Evolutionary conservation across 805 yeast species (phyloP).

Genomic region (Pichia membranifaciens): DNA sequence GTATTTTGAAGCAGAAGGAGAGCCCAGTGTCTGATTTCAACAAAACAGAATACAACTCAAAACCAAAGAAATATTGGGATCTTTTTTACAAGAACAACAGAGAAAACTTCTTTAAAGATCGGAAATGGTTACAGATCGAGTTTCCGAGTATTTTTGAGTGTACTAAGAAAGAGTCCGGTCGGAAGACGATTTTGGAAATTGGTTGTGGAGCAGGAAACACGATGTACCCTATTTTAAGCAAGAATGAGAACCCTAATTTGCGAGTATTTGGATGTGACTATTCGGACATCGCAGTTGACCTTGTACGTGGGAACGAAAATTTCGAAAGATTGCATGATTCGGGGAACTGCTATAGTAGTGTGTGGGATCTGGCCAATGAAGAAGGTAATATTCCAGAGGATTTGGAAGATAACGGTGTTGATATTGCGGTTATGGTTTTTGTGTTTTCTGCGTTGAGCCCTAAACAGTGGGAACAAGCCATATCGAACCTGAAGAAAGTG

Average conservation of each 20-base stretch:
- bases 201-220: constrained; percentile 99
- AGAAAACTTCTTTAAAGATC: constrained; percentile 92
- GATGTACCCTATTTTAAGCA: constrained; percentile 79
- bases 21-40: constrained; percentile 87
- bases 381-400: constrained; percentile 76
- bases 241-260: constrained; percentile 74
- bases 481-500: constrained; percentile 59
- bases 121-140: constrained; percentile 94
- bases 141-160: constrained; percentile 81
- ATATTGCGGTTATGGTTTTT: constrained; percentile 90
- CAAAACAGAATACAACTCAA: constrained; percentile 66
- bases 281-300: constrained; percentile 81
- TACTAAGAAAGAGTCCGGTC: constrained; percentile 66
- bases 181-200: constrained; percentile 73
- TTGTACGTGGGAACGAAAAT: constrained; percentile 61
- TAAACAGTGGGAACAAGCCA: constrained; percentile 80
- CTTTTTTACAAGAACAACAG: constrained; percentile 83
- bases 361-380: constrained; percentile 90
- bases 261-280: constrained; percentile 83
- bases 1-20: constrained; percentile 58
- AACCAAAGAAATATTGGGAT: constrained; percentile 95
- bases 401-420: constrained; percentile 74
- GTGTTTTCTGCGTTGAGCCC: constrained; percentile 92
- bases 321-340: constrained; percentile 38
- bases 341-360: constrained; percentile 64